Base-by-base conservation (phyloP, 176 grass and related monocot species). In the Elaeis guineensis region DNA sequence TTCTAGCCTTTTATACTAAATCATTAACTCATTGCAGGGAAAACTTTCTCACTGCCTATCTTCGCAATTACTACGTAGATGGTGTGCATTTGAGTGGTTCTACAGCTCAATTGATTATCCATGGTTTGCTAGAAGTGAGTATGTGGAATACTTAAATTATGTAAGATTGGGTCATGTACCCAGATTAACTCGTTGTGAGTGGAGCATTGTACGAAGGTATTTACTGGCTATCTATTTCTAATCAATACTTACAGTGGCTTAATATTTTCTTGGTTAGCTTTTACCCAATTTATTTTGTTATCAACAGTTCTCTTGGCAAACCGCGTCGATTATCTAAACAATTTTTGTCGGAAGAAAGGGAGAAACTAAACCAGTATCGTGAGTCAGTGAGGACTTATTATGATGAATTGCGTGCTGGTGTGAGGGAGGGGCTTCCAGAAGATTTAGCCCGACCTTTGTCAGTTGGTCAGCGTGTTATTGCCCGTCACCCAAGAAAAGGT, bases 61-160 rank as follows among this genome's bases (percentile, higher is more conserved):
- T 74, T 90, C 75, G 5, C 30, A 79, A 70, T 62, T 70, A 5
- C 60, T 85, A 61, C 79, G 76, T 66, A 79, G 69, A 82, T 90
- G 87, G 87, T 90, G 87, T 63, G 28, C 71, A 15, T 82, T 76
- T 26, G 87, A 90, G 76, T 90, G 87, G 87, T 90, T 90, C 70
- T 86, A 90, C 65, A 85, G 87, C 2, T 67, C 82, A 63, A 71
- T 90, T 70, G 87, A 90, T 82, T 90, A 86, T 71, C 79, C 82
- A 79, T 90, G 87, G 82, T 90, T 90, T 85, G 61, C 73, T 57
- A 51, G 76, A 73, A 90, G 75, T 64, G 82, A 86, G 39, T 90
- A 82, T 71, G 69, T 77, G 56, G 70, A 52, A 59, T 85, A 85
- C 55, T 73, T 90, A 35, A 76, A 82, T 77, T 65, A 77, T 79